These are phyloP conservation scores for Alternaria viburni DNA, from an alignment of 2,329 filamentous ascomycete genomes.

Conservation along the genomic window DNA sequence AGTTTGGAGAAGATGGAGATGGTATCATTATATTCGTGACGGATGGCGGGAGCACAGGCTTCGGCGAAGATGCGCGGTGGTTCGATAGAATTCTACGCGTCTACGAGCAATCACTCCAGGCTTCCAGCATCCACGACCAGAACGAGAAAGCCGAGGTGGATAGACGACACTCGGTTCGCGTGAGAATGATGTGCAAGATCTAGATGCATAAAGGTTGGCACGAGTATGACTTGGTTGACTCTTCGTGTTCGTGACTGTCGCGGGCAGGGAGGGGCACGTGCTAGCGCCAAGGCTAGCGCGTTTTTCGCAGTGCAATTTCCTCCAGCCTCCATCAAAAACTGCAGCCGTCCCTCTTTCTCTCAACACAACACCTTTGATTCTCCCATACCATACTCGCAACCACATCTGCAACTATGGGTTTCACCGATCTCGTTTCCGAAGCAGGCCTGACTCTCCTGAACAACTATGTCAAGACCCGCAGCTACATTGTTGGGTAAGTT, in stretches of 20 bases:
- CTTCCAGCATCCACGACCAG: conserved; percentile 1
- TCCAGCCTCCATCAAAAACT: conserved; percentile 27
- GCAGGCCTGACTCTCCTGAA: conserved; percentile 72
- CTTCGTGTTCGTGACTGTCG: not conserved
- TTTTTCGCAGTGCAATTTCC: conserved; percentile 26
- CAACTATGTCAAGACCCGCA: conserved; percentile 75
- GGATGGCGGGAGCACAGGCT: conserved; percentile 28
- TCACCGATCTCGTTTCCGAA: conserved; percentile 71
- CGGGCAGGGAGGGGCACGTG: conserved; percentile 15
- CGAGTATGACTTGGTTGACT: not conserved
- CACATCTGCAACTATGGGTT: conserved; percentile 64
- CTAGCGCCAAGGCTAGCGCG: conserved; percentile 20
- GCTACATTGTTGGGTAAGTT: conserved; percentile 84
- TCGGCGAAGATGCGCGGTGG: conserved; percentile 26
- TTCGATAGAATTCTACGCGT: conserved; percentile 31
- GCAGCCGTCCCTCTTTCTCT: conserved; percentile 15
- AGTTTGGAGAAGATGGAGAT: conserved; percentile 3
- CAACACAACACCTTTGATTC: conserved; percentile 21
- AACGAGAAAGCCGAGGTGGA: not conserved
- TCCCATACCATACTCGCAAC: conserved; percentile 15
- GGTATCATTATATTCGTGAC: conserved; percentile 32
- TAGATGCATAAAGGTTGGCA: not conserved
- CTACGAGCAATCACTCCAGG: conserved; percentile 6
- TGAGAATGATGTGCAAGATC: not conserved
- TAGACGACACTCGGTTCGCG: not conserved